A percentile compares a stretch with the other conserved stretches of the same genome.
These are phyloP conservation scores for Graphilbum fragrans DNA, from an alignment of 2,329 filamentous ascomycete species.

Conservation along the genomic window DNA sequence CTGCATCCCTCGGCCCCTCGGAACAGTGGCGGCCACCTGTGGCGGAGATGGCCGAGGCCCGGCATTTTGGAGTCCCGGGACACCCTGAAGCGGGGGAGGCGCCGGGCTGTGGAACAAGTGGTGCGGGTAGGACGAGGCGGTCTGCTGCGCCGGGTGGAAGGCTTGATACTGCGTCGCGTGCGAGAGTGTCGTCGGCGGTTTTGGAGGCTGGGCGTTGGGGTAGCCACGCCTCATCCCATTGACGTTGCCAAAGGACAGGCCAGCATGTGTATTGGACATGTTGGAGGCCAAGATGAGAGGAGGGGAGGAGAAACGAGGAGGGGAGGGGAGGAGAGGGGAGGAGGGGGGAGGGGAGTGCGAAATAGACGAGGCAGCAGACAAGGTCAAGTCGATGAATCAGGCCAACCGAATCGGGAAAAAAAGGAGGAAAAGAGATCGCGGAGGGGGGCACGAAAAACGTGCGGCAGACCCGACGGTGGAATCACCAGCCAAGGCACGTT, in stretches of 20 bases:
- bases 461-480: no score
- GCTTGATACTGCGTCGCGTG: slow-evolving; percentile 43
- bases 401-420: no score
- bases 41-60: slow-evolving; percentile 27
- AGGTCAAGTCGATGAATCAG: no score
- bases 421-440: background rate
- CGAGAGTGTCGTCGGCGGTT: slow-evolving; percentile 32
- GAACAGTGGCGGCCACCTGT: slow-evolving; percentile 34
- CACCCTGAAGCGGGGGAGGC: slow-evolving; percentile 32
- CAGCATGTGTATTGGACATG: slow-evolving; percentile 35
- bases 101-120: slow-evolving; percentile 38
- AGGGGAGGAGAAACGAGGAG: background rate
- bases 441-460: background rate
- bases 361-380: background rate
- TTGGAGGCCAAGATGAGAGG: slow-evolving; percentile 8
- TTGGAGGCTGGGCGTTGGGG: slow-evolving; percentile 34
- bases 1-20: slow-evolving; percentile 32
- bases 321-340: background rate
- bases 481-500: no score
- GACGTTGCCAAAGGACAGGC: slow-evolving; percentile 35
- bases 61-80: slow-evolving; percentile 35
- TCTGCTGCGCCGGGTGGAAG: slow-evolving; percentile 29
- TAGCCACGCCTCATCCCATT: slow-evolving; percentile 33
- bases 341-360: background rate
- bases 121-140: slow-evolving; percentile 35